Evolutionary conservation across 2,329 filamentous ascomycete genomes (phyloP).

Genomic region (Lasiodiplodia sp.): DNA sequence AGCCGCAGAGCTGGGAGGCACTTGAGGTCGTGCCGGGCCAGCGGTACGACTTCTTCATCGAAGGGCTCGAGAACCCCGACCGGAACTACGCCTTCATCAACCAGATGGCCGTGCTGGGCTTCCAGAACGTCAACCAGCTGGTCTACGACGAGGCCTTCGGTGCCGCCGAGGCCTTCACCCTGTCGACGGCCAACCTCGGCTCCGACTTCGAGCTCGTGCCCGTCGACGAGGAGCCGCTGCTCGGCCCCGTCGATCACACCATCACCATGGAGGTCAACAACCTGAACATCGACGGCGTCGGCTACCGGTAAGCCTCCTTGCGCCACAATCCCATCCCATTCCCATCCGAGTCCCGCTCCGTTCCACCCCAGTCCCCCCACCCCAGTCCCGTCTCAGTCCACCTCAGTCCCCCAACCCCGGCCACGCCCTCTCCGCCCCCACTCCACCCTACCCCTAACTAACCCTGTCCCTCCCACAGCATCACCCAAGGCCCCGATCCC

Average conservation of each 20-base stretch:
- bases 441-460: no score
- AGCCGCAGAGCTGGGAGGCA: conserved; percentile 58
- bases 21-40: conserved; percentile 72
- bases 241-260: conserved; percentile 56
- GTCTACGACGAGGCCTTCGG: conserved; percentile 46
- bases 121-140: conserved; percentile 56
- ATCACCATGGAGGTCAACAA: conserved; percentile 48
- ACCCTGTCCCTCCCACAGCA: conserved; percentile 23
- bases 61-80: conserved; percentile 66
- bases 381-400: no score
- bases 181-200: conserved; percentile 65
- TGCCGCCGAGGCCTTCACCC: background rate
- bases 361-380: no score
- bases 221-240: conserved; percentile 53
- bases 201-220: conserved; percentile 70
- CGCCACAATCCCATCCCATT: no score
- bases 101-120: conserved; percentile 69
- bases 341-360: no score
- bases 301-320: conserved; percentile 28
- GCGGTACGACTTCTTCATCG: conserved; percentile 63
- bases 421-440: no score
- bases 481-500: conserved; percentile 65
- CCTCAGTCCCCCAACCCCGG: no score
- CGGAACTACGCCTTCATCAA: conserved; percentile 72
- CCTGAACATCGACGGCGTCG: conserved; percentile 49